These are phyloP conservation scores for Herpotrichia juniperi DNA, from an alignment of 2,329 filamentous ascomycete species.

Conservation along the genomic window DNA sequence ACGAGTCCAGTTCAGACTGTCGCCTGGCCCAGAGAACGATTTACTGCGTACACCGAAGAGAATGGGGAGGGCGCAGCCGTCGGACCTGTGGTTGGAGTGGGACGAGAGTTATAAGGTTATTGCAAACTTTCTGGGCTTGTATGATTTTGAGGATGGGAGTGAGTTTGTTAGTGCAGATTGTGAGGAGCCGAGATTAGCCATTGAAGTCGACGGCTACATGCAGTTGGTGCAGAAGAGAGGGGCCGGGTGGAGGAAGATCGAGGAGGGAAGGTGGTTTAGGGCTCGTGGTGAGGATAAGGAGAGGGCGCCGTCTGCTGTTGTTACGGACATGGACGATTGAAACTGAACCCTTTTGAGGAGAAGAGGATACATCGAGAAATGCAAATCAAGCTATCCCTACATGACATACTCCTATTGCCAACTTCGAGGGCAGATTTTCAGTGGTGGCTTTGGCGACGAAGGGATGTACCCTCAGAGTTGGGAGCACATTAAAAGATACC, in stretches of 20 bases:
- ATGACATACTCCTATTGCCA: too few relatives aligned
- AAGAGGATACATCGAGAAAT: too few relatives aligned
- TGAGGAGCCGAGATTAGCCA: constrained; percentile 13
- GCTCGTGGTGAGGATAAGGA: constrained; percentile 18
- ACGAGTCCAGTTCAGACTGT: constrained; percentile 48
- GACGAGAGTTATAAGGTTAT: constrained; percentile 37
- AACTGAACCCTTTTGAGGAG: too few relatives aligned
- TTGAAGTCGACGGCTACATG: constrained; percentile 33
- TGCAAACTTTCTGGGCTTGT: constrained; percentile 25
- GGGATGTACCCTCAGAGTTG: too few relatives aligned
- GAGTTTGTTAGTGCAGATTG: constrained; percentile 36
- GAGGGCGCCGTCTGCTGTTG: neutral
- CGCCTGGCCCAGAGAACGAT: constrained; percentile 47
- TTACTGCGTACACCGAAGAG: constrained; percentile 45
- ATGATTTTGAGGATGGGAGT: constrained; percentile 25
- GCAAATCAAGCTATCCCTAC: too few relatives aligned
- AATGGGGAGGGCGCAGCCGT: constrained; percentile 50
- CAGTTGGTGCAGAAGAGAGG: constrained; percentile 26
- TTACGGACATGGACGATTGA: neutral
- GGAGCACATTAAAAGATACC: too few relatives aligned
- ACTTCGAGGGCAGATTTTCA: too few relatives aligned
- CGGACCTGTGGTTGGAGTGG: constrained; percentile 49
- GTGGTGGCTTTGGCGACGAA: too few relatives aligned
- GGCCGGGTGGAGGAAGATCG: constrained; percentile 28
- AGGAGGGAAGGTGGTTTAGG: constrained; percentile 26